A percentile compares a stretch with the other conserved stretches of the same genome.
Evolutionary conservation across 371 early-diverging fungal genomes (phyloP).

Genomic region (Mortierella polycephala): DNA sequence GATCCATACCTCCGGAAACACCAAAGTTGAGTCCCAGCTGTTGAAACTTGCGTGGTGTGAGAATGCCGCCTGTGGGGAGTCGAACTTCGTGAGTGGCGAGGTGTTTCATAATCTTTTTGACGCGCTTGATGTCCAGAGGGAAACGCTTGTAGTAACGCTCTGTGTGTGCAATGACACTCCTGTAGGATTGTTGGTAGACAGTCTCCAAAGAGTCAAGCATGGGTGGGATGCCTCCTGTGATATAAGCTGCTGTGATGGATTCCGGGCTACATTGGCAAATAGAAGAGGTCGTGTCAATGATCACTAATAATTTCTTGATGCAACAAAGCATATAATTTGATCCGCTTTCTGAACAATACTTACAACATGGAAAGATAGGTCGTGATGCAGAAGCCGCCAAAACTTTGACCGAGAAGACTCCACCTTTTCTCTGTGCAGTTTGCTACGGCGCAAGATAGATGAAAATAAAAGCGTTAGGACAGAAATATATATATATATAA

Average conservation of each 20-base stretch:
- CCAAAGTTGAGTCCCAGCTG: constrained; percentile 80
- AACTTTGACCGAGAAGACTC: constrained; percentile 75
- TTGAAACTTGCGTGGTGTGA: constrained; percentile 77
- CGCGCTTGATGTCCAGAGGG: constrained; percentile 71
- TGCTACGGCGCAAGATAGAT: constrained; percentile 8
- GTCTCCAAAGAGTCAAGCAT: constrained; percentile 68
- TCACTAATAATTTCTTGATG: not conserved
- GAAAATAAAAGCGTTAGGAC: not conserved
- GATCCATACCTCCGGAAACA: constrained; percentile 73
- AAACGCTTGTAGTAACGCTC: constrained; percentile 73
- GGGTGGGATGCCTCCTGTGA: constrained; percentile 83
- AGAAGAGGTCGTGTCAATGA: not conserved
- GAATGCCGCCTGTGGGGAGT: constrained; percentile 73
- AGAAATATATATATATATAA: no score
- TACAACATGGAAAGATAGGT: constrained; percentile 80
- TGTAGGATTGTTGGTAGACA: constrained; percentile 73
- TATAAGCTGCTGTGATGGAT: constrained; percentile 72
- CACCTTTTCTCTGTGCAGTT: constrained; percentile 54
- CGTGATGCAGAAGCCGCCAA: constrained; percentile 79
- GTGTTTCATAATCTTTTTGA: constrained; percentile 67
- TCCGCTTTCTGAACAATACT: constrained; percentile 16
- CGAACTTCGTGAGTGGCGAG: constrained; percentile 59
- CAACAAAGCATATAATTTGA: not conserved
- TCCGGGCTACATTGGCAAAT: constrained; percentile 58
- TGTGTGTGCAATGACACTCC: constrained; percentile 69